Evolutionary conservation across 306 rosid species (phyloP), one percentile per base, ranked within the genome.

Genomic region (Corylus americana): DNA sequence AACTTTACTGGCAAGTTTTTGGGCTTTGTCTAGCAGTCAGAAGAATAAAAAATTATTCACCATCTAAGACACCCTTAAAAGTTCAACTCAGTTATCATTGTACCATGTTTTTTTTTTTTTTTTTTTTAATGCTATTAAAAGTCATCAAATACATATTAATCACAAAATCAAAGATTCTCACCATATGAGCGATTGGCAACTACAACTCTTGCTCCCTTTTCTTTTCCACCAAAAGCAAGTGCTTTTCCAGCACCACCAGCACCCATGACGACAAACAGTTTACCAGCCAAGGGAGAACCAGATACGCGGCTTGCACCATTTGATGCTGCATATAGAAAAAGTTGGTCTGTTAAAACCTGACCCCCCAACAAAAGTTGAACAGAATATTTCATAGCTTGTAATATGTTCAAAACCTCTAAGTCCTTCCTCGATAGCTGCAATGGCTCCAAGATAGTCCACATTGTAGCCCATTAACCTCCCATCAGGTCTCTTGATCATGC

Each of bases 221-320:
- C 87, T 87, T 88, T 92, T 74, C 87, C 97, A 63, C 97, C 94
- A 48, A 85, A 87, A 1, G 97, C 97, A 61, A 92, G 90, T 71
- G 94, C 92, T 71, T 90, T 92, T 81, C 90, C 97, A 35, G 97
- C 89, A 29, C 92, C 94, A 66, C 92, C 97, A 72, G 94, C 94
- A 83, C 97, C 94, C 55, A 92, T 79, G 53, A 92, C 87, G 29
- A 89, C 91, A 39, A 89, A 91, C 44, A 90, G 79, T 82, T 80
- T 90, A 5, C 94, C 94, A 42, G 80, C 82, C 57, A 90, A 88
- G 17, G 87, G 91, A 66, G 92, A 92, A 73, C 71, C 86, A 25
- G 85, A 77, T 58, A 5, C 74, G 58, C 64, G 47, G 57, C 73
- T 76, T 48, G 82, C 75, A 53, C 82, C 73, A 1, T 76, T 71